Evolutionary conservation across 202 grass and related monocot species (phyloP), one percentile per base, ranked within the genome.

Genomic region (Hordeum pubiflorum): DNA sequence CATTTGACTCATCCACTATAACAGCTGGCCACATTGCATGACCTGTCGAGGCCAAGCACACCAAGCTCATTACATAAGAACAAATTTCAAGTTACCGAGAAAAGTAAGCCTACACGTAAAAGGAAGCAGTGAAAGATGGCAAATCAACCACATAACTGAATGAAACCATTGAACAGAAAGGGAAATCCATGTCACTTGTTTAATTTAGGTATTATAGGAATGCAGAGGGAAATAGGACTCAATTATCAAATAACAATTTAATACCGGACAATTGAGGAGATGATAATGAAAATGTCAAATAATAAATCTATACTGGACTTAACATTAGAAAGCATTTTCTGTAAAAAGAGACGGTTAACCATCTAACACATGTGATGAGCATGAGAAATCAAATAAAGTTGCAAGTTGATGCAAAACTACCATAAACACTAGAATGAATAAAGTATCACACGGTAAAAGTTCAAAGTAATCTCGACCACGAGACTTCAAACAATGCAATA

Each of bases 1-100:
- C 69, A 87, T 90, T 69, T 68, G 88, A 95, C 58, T 99, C 96
- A 82, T 89, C 87, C 29, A 99, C 89, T 80, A 99, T 92, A 58
- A 95, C 90, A 20, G 96, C 96, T 13, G 96, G 92, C 96, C 96
- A 99, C 90, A 95, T 93, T 77, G 96, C 92, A 95, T 95, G 87
- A 80, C 96, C 96, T 99, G 75, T 91, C 88, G 61, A 83, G 83
- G 22, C 31, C 31, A 32, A 32, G 31, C 66, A 86, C 31, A 82
- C 59, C 62, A 81, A 22, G 55, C 17, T 22, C 31, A 48, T 69
- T 59, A 24, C 15, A 83, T 29, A 46, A 82, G 61, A 13, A 67
- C 50, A 67, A 62, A 75, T 83, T 69, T 76, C 72, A 59, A 20
- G 39, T 14, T 15, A 57, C 43, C 11, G 9, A 50, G 12, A 75